Base-by-base conservation (phyloP, 345 rosid genomes). In the Camelina sativa region DNA sequence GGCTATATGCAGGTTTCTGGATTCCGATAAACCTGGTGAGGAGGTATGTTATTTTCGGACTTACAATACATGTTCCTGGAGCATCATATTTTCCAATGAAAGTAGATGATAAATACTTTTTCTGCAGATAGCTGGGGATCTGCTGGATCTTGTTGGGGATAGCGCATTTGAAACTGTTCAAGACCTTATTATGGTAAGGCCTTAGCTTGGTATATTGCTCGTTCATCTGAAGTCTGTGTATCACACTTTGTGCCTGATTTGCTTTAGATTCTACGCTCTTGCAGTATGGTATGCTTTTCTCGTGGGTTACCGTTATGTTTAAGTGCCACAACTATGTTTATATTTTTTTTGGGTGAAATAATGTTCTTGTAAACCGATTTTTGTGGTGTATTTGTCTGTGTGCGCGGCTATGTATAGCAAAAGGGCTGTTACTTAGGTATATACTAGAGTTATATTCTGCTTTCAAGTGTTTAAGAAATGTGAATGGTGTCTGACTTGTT, bases 121-220 rank as follows among this genome's bases (percentile, higher is more conserved):
- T 60, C 73, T 81, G 64, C 77, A 94, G 98, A 87, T 91, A 81
- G 98, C 96, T 68, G 89, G 95, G 60, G 98, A 90, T 48, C 80
- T 91, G 43, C 73, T 94, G 88, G 97, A 94, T 84, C 95, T 94
- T 80, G 89, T 88, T 20, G 98, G 98, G 67, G 98, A 94, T 82
- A 47, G 87, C 66, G 93, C 91, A 72, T 94, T 94, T 81, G 98
- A 91, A 85, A 88, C 82, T 61, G 90, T 94, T 79, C 98, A 94
- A 82, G 92, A 94, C 71, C 89, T 94, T 69, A 60, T 94, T 44
- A 76, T 70, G 80, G 98, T 91, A 85, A 79, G 85, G 54, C 74
- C 63, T 61, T 41, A 20, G 22, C 55, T 52, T 25, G 46, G 35
- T 53, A 30, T 60, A 40, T 52, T 78, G 20, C 41, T 65, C 63